Evolutionary conservation across 2,329 filamentous ascomycete species (phyloP), one percentile per base, ranked within the genome.

Genomic region (Cytospora paraplurivora): DNA sequence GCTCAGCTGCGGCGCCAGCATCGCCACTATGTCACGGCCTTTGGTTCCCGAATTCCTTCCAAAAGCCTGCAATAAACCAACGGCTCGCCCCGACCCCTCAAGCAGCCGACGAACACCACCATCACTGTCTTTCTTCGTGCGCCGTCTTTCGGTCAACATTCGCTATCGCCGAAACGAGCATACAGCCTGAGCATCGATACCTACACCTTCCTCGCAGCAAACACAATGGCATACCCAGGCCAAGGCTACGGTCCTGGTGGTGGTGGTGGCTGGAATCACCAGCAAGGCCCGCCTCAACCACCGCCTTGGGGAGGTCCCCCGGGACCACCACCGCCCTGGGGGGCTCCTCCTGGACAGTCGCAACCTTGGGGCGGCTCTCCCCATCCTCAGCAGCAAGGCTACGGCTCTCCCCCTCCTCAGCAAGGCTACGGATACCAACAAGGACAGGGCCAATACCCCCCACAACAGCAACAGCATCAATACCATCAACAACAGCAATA

Each of bases 231-330:
- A 67, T 71, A 65, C 37, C 70, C 70, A 47, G 71, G 71, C 53
- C 69, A 69, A 63, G 68, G 68, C 41, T 66, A 71, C 67, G 69
- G 70, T 62, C 70, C 70, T 32, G 66, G 66, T 50, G 63, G 65
- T 34, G 56, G 62, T 33, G 65, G 66, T 35, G 63, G 63, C 33
- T 56, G 62, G 53, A 60, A 59, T 21, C 51, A 67, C 54, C 62
- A 56, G n/a, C 56, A 66, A 17, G 64, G 64, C 4, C 68, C 66
- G 32, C 69, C 66, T 59, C 68, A 67, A n/a, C 41, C 41, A 11
- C n/a, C 41, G 59, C 56, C 65, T 62, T 63, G 59, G 59, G 38
- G 52, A 1, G 41, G 41, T 62, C 62, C 58, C 21, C 52, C 27
- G 27, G 27, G 27, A 27, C 27, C 27, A 10, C 56, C 63, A 64